Evolutionary conservation across 2,329 filamentous ascomycete species (phyloP).

Genomic region (Xylariaceae sp.): DNA sequence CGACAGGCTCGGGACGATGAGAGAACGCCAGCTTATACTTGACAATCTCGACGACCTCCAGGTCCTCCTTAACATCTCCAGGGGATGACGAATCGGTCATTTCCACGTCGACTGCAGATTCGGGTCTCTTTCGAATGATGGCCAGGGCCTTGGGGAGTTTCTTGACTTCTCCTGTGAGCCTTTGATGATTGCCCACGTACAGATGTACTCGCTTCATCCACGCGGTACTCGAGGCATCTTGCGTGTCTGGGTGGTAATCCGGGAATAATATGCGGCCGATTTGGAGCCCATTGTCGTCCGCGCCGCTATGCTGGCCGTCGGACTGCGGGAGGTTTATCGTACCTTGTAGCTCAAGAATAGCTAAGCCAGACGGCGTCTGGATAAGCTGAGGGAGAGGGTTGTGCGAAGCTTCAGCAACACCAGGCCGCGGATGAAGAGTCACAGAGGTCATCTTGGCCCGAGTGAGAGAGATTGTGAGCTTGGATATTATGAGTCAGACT

Average conservation of each 20-base stretch:
- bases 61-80: conserved; percentile 39
- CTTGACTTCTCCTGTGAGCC: conserved; percentile 84
- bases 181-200: conserved; percentile 83
- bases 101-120: conserved; percentile 39
- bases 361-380: conserved; percentile 82
- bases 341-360: conserved; percentile 87
- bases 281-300: conserved; percentile 37
- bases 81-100: conserved; percentile 35
- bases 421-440: conserved; percentile 37
- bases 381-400: conserved; percentile 72
- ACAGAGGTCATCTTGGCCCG: conserved; percentile 29
- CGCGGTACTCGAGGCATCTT: conserved; percentile 48
- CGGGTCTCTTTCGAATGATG: conserved; percentile 58
- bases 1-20: conserved; percentile 77
- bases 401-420: conserved; percentile 18
- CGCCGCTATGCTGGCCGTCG: conserved; percentile 30
- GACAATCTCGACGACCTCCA: conserved; percentile 85
- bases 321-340: conserved; percentile 67
- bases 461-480: background rate
- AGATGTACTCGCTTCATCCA: conserved; percentile 92
- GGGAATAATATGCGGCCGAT: conserved; percentile 76
- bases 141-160: conserved; percentile 74
- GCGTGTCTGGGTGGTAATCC: conserved; percentile 54
- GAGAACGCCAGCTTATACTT: conserved; percentile 84
- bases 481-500: background rate